phyloP scores from a whole-genome alignment of 371 early-diverging fungal genomes.

The Mucor indicus region DNA sequence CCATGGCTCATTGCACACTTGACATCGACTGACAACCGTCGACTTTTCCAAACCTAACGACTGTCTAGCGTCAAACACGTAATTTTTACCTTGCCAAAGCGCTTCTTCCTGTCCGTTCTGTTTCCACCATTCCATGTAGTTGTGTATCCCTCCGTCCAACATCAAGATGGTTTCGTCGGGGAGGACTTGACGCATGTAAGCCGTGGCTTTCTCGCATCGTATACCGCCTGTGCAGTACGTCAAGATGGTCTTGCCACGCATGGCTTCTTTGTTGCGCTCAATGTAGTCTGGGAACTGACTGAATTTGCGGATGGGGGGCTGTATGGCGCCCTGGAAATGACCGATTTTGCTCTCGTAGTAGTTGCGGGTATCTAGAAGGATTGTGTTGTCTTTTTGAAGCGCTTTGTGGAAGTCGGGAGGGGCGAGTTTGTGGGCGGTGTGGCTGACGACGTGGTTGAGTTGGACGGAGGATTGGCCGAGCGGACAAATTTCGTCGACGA shows the following conservation, averaged over 20 bases:
- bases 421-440: conserved; percentile 36
- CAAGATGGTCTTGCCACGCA: conserved; percentile 54
- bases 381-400: conserved; percentile 28
- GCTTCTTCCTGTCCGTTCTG: conserved; percentile 3
- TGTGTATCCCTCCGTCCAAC: conserved; percentile 79
- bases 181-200: conserved; percentile 54
- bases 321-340: conserved; percentile 56
- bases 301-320: conserved; percentile 68
- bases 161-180: conserved; percentile 50
- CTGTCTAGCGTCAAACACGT: conserved; percentile 76
- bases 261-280: conserved; percentile 43
- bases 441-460: conserved; percentile 18
- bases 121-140: conserved; percentile 70
- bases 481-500: conserved; percentile 72
- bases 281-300: conserved; percentile 62
- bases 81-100: conserved; percentile 66
- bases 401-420: conserved; percentile 47
- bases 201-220: conserved; percentile 66
- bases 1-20: conserved; percentile 31
- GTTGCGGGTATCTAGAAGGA: conserved; percentile 64
- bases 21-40: conserved; percentile 26
- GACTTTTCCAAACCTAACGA: conserved; percentile 17
- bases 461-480: conserved; percentile 39
- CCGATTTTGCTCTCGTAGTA: conserved; percentile 72
- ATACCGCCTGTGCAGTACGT: conserved; percentile 73